A percentile compares a stretch with the other conserved stretches of the same genome.
Conservation (phyloP, 1,284 basidiomycete genomes). For the Mixia osmundae region DNA sequence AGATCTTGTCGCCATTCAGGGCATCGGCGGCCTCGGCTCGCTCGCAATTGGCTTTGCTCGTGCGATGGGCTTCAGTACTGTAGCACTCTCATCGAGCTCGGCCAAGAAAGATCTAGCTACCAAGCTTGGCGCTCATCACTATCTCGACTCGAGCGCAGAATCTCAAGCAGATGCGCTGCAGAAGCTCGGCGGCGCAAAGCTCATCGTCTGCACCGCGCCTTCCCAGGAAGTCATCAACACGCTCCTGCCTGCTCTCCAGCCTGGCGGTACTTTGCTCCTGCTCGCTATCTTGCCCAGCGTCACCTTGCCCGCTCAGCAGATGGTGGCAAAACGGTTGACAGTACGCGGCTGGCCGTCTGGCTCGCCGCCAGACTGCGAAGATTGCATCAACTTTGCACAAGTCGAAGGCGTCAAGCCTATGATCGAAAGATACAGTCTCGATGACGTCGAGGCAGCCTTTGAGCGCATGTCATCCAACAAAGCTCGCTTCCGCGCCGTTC, state of each 20-base stretch:
- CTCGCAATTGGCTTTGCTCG: slow-evolving; percentile 3
- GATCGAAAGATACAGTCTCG: slow-evolving; percentile 22
- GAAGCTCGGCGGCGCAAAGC: slow-evolving; percentile 24
- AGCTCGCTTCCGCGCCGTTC: not conserved
- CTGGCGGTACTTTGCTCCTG: slow-evolving; percentile 21
- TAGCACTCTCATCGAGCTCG: slow-evolving; percentile 20
- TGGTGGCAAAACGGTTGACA: slow-evolving; percentile 21
- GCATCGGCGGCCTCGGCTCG: slow-evolving; percentile 18
- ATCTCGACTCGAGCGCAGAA: slow-evolving; percentile 18
- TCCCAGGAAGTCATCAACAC: slow-evolving; percentile 18
- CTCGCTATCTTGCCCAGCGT: slow-evolving; percentile 10
- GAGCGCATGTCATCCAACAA: slow-evolving; percentile 14
- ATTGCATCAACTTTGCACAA: slow-evolving; percentile 5
- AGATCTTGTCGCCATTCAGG: slow-evolving; percentile 24
- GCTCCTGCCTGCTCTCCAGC: slow-evolving; percentile 20
- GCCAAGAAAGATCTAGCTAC: slow-evolving; percentile 21
- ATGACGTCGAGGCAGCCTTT: slow-evolving; percentile 22
- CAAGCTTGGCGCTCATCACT: slow-evolving; percentile 24
- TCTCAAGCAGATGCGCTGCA: slow-evolving; percentile 20
- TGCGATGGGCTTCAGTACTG: slow-evolving; percentile 21
- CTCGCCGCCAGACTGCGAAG: slow-evolving; percentile 8
- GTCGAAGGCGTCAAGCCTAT: slow-evolving; percentile 18
- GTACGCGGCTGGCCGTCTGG: slow-evolving; percentile 24
- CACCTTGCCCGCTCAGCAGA: slow-evolving; percentile 11
- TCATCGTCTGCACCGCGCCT: slow-evolving; percentile 23